Base-by-base conservation (phyloP, 805 yeast genomes). In the Lipomyces starkeyi region DNA sequence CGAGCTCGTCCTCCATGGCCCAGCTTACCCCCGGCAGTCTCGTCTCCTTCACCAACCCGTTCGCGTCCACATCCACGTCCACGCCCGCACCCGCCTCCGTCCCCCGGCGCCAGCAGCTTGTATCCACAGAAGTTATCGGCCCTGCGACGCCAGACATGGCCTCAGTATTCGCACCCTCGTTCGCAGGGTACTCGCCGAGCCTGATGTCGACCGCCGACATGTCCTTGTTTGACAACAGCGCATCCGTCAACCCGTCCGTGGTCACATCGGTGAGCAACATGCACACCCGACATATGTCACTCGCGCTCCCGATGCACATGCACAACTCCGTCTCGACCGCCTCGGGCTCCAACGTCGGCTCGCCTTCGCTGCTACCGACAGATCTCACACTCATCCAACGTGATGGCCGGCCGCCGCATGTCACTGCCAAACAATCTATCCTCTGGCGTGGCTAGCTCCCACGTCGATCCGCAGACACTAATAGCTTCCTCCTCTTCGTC, bases 331-430 rank as follows among this genome's bases (percentile, higher is more conserved):
- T 20, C n/a, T 34, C 37, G 4, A 5, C 58, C 20, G n/a, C 58
- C 11, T 43, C 58, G 3, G 34, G 34, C 34, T 53, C 56, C 29
- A 53, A 53, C 22, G 34, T 53, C 14, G 34, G 34, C n/a, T 25
- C 56, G 17, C 34, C 56, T 2, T 53, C 56, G 34, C 52, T 61
- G 3, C 61, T 56, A 29, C 40, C 64, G n/a, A 61, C 64, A 14
- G 64, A 61, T 22, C 61, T 61, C 25, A 61, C 64, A 61, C 53
- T 61, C 64, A 13, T 13, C 66, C 52, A 61, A 61, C 34, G 63
- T 61, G 27, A 61, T 61, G 64, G 63, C 64, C 61, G 64, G 64
- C 29, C 22, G 64, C 22, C 40, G 64, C 20, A 64, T 61, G 34
- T 61, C 64, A 13, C 61, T 56, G 52, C 54, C 64, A 43, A 37